Evolutionary conservation across 257 asterid species (phyloP).

Genomic region (Cinchona pubescens): DNA sequence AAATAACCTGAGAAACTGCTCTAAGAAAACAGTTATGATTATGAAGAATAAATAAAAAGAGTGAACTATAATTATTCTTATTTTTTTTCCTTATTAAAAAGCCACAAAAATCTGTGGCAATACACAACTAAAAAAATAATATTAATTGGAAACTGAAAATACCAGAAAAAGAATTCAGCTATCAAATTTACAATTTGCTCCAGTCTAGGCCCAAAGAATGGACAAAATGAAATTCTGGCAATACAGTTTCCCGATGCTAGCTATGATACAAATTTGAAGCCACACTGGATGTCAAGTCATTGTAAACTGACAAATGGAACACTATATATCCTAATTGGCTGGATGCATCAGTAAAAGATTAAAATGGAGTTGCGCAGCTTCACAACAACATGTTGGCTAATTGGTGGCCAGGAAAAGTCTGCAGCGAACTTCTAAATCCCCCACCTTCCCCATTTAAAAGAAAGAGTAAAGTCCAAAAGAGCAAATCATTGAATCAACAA

Average conservation of each 20-base stretch:
- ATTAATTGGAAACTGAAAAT: neutral
- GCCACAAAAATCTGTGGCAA: neutral
- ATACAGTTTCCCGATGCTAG: neutral
- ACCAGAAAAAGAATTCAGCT: neutral
- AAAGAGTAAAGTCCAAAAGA: neutral
- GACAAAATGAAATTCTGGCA: neutral
- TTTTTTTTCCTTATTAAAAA: neutral
- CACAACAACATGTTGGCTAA: neutral
- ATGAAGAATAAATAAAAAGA: neutral
- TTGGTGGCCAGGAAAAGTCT: neutral
- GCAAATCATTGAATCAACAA: neutral
- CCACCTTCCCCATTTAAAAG: neutral
- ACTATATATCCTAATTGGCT: neutral
- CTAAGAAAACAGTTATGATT: neutral
- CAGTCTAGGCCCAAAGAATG: neutral
- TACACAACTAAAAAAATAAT: too few species aligned
- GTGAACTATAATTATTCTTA: neutral
- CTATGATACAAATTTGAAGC: slow-evolving; percentile 1
- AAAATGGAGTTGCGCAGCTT: neutral
- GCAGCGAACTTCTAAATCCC: neutral
- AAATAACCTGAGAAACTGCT: neutral
- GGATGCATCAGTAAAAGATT: neutral
- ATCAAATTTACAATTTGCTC: neutral
- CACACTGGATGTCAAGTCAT: neutral
- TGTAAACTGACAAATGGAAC: neutral